Percentiles rank a stretch among this genome's conserved stretches.
These are phyloP conservation scores for Sanghuangporus sanghuang DNA, from an alignment of 1,284 basidiomycete genomes.

Conservation along the genomic window DNA sequence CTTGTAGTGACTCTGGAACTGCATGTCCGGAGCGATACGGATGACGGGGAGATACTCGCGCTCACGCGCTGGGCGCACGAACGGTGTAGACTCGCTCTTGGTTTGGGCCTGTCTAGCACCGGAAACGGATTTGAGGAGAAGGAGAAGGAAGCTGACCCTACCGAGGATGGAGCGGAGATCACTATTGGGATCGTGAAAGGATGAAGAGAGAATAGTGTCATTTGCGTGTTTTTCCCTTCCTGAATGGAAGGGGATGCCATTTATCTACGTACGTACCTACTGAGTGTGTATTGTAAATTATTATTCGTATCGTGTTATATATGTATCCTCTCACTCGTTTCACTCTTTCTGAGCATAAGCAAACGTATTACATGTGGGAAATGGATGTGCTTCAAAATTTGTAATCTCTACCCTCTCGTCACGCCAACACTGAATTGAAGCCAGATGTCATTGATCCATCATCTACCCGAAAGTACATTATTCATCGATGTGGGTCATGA, in stretches of 20 bases:
- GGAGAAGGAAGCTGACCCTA: conserved; percentile 23
- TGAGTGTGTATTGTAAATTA: not conserved
- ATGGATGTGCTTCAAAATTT: no score
- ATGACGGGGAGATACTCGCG: conserved; percentile 68
- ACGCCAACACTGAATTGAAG: no score
- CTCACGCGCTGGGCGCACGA: conserved; percentile 73
- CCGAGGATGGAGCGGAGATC: conserved; percentile 36
- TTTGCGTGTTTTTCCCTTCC: not conserved
- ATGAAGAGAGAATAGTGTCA: conserved; percentile 12
- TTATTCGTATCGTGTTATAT: not conserved
- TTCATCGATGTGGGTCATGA: no score
- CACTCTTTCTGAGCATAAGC: not conserved
- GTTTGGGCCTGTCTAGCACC: conserved; percentile 22
- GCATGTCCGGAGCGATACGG: conserved; percentile 64
- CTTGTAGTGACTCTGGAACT: conserved; percentile 81
- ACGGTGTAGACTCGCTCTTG: conserved; percentile 40
- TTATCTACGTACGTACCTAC: not conserved
- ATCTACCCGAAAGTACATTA: no score
- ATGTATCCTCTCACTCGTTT: not conserved
- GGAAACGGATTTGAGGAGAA: conserved; percentile 18
- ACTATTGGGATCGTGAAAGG: conserved; percentile 44
- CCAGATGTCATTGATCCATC: no score
- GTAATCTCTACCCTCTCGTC: no score
- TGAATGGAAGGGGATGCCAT: not conserved
- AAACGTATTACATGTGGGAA: no score